A percentile compares a stretch with the other conserved stretches of the same genome.
Evolutionary conservation across 2,329 filamentous ascomycete genomes (phyloP).

Genomic region (Aspergillus fructus): DNA sequence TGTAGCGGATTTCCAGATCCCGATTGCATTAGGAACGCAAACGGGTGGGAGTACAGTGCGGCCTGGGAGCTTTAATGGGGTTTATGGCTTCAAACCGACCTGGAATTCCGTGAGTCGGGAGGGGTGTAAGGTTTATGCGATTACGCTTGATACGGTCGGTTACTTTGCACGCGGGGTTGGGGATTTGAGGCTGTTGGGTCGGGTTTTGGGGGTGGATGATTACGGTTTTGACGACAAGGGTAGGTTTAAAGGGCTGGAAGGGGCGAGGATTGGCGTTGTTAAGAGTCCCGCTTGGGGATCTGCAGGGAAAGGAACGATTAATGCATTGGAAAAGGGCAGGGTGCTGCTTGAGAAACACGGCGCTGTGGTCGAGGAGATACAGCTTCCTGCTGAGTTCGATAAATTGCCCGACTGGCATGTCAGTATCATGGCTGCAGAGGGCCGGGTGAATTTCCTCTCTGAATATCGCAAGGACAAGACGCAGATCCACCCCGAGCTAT

Average conservation of each 20-base stretch:
- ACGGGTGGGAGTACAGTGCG: constrained; percentile 65
- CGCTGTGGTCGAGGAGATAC: constrained; percentile 3
- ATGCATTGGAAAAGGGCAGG: constrained; percentile 5
- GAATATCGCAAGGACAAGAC: constrained; percentile 6
- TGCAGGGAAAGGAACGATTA: constrained; percentile 6
- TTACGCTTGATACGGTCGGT: constrained; percentile 56
- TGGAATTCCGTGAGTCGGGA: constrained; percentile 64
- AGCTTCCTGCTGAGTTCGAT: not conserved
- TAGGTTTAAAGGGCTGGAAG: not conserved
- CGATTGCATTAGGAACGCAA: constrained; percentile 63
- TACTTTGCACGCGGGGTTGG: too few species aligned
- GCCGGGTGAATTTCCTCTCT: not conserved
- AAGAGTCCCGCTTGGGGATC: not conserved
- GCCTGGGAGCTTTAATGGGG: constrained; percentile 64
- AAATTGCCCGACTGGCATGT: constrained; percentile 6
- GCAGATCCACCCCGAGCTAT: not conserved
- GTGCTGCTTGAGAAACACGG: not conserved
- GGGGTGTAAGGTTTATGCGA: constrained; percentile 56
- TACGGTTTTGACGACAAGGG: too few species aligned
- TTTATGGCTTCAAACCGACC: constrained; percentile 66
- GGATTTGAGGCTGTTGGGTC: constrained; percentile 52
- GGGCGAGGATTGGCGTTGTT: constrained; percentile 4
- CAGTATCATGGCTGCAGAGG: constrained; percentile 5
- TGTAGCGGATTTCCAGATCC: constrained; percentile 64
- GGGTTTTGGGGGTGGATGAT: constrained; percentile 59